Evolutionary conservation across 208 protist genomes (phyloP).

Genomic region (Trypanosomatidae sp.): DNA sequence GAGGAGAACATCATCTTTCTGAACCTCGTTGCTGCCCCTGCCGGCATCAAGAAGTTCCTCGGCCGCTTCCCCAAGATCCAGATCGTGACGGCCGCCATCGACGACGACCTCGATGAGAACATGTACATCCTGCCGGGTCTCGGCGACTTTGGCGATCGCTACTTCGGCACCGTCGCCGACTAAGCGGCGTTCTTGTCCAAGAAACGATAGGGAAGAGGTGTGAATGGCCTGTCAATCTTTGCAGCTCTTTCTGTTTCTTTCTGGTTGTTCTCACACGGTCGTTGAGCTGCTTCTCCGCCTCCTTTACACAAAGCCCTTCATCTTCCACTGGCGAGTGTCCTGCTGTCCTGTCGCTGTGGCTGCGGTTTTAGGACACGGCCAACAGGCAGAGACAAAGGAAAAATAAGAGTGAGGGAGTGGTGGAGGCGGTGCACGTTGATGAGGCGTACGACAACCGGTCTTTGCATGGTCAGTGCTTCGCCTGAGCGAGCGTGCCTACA

Average conservation of each 20-base stretch:
- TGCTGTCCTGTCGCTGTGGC: too few species aligned
- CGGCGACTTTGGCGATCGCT: constrained; percentile 97
- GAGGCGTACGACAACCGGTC: too few species aligned
- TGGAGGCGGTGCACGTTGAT: too few species aligned
- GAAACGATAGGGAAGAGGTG: neutral
- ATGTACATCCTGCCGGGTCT: constrained; percentile 97
- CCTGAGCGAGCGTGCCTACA: too few species aligned
- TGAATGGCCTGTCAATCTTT: neutral
- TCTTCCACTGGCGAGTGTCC: too few species aligned
- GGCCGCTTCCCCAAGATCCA: constrained; percentile 77
- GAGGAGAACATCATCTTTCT: constrained; percentile 97
- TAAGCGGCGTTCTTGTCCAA: constrained; percentile 20
- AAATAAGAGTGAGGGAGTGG: too few species aligned
- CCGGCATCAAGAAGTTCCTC: constrained; percentile 76
- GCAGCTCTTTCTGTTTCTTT: neutral
- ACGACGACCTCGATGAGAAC: constrained; percentile 89
- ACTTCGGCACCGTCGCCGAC: constrained; percentile 90
- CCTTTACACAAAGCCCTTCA: too few species aligned
- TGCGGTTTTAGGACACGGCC: too few species aligned
- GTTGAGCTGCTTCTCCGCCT: too few species aligned
- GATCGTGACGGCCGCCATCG: constrained; percentile 93
- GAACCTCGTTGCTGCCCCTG: constrained; percentile 93
- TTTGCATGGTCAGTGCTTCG: too few species aligned
- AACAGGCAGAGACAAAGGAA: too few species aligned
- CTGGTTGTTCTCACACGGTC: too few species aligned